Evolutionary conservation across 1,284 basidiomycete genomes (phyloP).

Genomic region (Marasmius tenuissimus): DNA sequence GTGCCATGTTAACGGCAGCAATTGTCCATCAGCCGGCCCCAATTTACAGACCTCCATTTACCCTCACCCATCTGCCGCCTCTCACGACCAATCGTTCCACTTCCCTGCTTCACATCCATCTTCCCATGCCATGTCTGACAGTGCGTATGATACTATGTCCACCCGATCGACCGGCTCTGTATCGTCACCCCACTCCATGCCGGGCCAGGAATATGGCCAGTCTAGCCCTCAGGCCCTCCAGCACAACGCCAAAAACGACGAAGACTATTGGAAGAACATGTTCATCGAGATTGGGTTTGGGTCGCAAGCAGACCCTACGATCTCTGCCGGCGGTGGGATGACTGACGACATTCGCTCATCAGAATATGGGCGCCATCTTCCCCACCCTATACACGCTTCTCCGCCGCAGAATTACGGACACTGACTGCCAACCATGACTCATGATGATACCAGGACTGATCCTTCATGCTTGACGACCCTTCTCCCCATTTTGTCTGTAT

Average conservation of each 20-base stretch:
- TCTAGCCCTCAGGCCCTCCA: slow-evolving; percentile 36
- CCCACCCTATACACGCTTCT: background rate
- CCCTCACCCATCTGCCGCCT: slow-evolving; percentile 13
- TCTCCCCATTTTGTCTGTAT: no score
- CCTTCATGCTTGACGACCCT: no score
- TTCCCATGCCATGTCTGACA: slow-evolving; percentile 22
- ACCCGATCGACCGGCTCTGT: background rate
- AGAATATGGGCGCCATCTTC: slow-evolving; percentile 14
- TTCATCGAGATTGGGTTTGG: slow-evolving; percentile 67
- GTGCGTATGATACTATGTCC: background rate
- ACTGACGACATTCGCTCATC: slow-evolving; percentile 6
- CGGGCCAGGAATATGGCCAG: slow-evolving; percentile 17
- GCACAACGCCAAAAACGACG: slow-evolving; percentile 51
- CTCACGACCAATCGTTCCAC: slow-evolving; percentile 36
- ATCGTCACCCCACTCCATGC: background rate
- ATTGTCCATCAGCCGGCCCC: background rate
- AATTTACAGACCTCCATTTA: slow-evolving; percentile 13
- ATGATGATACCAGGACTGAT: background rate
- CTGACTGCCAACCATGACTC: background rate
- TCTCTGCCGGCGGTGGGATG: slow-evolving; percentile 5
- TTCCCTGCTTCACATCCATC: slow-evolving; percentile 34
- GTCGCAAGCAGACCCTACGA: slow-evolving; percentile 35
- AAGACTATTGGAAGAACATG: slow-evolving; percentile 70
- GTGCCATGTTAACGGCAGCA: background rate
- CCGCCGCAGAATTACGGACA: background rate